phyloP scores from a whole-genome alignment of 2,329 filamentous ascomycete genomes.

The Camptophora hylomeconis region DNA sequence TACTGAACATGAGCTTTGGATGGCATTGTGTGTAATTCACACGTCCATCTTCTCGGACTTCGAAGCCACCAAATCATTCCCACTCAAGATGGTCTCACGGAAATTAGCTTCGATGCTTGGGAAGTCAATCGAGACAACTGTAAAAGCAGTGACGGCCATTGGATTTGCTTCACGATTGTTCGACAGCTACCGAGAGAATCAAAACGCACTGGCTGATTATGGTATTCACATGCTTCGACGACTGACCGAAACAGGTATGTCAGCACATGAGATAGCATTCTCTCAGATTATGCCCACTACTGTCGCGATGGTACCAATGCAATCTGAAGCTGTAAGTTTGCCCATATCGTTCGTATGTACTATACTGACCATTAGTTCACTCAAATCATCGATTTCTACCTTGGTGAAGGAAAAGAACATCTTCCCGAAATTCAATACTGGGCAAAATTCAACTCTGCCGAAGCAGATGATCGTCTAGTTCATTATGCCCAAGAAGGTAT shows the following conservation, averaged over 20 bases:
- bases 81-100: constrained; percentile 45
- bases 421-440: constrained; percentile 48
- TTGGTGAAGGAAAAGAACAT: constrained; percentile 44
- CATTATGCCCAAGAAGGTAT: constrained; percentile 62
- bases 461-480: constrained; percentile 50
- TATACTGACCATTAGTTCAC: constrained; percentile 40
- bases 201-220: constrained; percentile 47
- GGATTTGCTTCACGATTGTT: constrained; percentile 42
- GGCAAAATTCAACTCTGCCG: constrained; percentile 41
- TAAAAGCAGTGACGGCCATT: constrained; percentile 47
- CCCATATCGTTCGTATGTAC: constrained; percentile 15
- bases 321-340: constrained; percentile 56
- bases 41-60: constrained; percentile 52
- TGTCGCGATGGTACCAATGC: constrained; percentile 54
- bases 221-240: constrained; percentile 53
- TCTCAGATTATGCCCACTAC: constrained; percentile 56
- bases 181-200: constrained; percentile 35
- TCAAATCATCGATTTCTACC: constrained; percentile 60
- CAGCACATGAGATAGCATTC: constrained; percentile 55
- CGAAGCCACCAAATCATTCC: constrained; percentile 54
- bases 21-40: constrained; percentile 52
- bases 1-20: constrained; percentile 44
- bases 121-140: constrained; percentile 48
- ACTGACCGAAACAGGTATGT: constrained; percentile 50
- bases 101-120: constrained; percentile 48